These are phyloP conservation scores for Aspergillus wentii DNA, from an alignment of 495 filamentous ascomycete species.

Conservation along the genomic window DNA sequence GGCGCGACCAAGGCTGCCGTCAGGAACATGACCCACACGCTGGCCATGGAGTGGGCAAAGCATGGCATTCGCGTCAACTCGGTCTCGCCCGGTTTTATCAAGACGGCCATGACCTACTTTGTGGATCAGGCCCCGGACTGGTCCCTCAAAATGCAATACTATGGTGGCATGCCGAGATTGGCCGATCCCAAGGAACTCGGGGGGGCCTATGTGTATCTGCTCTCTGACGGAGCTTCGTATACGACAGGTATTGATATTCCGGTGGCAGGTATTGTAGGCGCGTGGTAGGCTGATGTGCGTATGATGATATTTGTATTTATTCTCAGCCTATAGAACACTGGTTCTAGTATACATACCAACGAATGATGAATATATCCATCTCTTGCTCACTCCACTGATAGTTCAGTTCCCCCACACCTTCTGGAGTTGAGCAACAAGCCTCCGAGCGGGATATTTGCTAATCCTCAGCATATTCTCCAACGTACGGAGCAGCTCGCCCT, in stretches of 20 bases:
- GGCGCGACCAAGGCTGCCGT: conserved; percentile 15
- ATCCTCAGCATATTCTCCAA: conserved; percentile 7
- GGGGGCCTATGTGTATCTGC: conserved; percentile 23
- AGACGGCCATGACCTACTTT: conserved; percentile 12
- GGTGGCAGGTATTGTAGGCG: conserved; percentile 32
- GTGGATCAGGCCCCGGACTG: conserved; percentile 10
- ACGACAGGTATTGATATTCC: conserved; percentile 29
- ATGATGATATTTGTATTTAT: no score
- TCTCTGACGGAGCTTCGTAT: conserved; percentile 20
- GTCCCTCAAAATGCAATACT: conserved; percentile 29
- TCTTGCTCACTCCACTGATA: no score
- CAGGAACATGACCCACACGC: conserved; percentile 19
- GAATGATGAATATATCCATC: no score
- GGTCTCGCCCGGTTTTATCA: conserved; percentile 22
- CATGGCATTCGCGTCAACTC: conserved; percentile 30
- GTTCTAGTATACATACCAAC: no score
- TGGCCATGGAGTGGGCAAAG: conserved; percentile 33
- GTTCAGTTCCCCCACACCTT: conserved; percentile 4
- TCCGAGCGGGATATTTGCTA: conserved; percentile 5
- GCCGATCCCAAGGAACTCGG: conserved; percentile 24
- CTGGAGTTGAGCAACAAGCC: conserved; percentile 6
- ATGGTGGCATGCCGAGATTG: conserved; percentile 28
- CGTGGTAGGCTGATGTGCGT: no score
- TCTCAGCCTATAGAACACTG: no score
- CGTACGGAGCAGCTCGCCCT: conserved; percentile 1